Conservation (phyloP, 2,329 filamentous ascomycete genomes). For the Alternaria sp. region DNA sequence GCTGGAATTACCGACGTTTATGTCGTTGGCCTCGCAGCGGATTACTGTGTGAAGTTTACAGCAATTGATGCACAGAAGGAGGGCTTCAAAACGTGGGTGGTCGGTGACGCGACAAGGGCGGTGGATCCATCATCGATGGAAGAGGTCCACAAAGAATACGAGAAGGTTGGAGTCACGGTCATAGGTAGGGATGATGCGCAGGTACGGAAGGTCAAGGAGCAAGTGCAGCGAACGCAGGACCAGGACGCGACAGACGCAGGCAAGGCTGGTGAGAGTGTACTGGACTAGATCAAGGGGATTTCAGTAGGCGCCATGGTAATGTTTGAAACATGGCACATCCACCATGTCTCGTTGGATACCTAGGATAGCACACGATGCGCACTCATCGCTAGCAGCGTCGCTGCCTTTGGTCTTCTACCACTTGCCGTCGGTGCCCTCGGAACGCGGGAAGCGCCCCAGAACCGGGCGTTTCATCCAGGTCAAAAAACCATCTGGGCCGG, state of each 20-base stretch:
- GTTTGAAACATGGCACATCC: too few species aligned
- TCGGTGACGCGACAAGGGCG: constrained; percentile 79
- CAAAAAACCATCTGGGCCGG: not conserved
- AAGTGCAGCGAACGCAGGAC: constrained; percentile 13
- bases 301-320: too few species aligned
- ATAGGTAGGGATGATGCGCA: constrained; percentile 66
- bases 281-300: constrained; percentile 6
- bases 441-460: not conserved
- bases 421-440: constrained; percentile 8
- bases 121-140: constrained; percentile 71
- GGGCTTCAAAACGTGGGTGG: constrained; percentile 78
- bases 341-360: not conserved
- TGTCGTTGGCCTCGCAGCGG: constrained; percentile 83
- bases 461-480: not conserved
- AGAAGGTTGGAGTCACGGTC: constrained; percentile 67
- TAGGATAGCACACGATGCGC: not conserved
- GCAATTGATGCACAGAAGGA: constrained; percentile 78
- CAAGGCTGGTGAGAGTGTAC: constrained; percentile 14
- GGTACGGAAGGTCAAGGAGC: constrained; percentile 59
- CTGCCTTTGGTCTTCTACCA: not conserved
- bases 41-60: constrained; percentile 87
- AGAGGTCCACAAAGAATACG: constrained; percentile 63
- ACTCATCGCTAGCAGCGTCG: not conserved
- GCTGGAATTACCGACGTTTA: constrained; percentile 78
- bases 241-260: constrained; percentile 12